Base-by-base conservation (phyloP, 2,329 filamentous ascomycete genomes). In the Monilinia vaccinii-corymbosi region DNA sequence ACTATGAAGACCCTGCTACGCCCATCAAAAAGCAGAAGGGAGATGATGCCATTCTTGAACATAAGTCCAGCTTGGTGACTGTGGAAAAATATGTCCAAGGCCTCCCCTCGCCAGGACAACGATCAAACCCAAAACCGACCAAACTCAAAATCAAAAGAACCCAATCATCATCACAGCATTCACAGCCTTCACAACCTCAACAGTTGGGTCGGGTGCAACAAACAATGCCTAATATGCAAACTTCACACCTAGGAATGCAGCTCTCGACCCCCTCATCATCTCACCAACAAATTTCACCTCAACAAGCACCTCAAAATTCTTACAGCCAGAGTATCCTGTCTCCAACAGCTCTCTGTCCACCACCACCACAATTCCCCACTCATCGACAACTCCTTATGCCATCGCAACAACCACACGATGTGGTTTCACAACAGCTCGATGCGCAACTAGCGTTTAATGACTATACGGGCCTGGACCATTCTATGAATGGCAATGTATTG, bases 31-130 rank as follows among this genome's bases (percentile, higher is more conserved):
- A 87, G 66, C 89, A 95, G 69, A 86, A 83, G 45, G 87, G 88
- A 10, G 87, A 89, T n/a, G 91, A 97, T 70, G 91, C 88, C 0
- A 91, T 94, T 1, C 80, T 97, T 65, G 89, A 91, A 62, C 89
- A 96, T 68, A 92, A 93, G 71, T 85, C 89, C 3, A 89, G 96
- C 71, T 78, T 96, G n/a, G 89, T 94, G 69, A 96, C 90, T 4
- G 91, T 97, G 0, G 92, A 96, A 69, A 91, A 97, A 67, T 97
- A 95, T 75, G 93, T 97, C 71, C 88, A 89, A 7, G 89, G 85
- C 52, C 77, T 96, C 42, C 88, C 86, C 1, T 75, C 76, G 65
- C 70, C 71, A 61, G 69, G 67, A 57, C 68, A 71, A 45, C 64
- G 62, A 52, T 55, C 32, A 32, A 63, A 64, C 49, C 47, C 46